A percentile compares a stretch with the other conserved stretches of the same genome.
These are phyloP conservation scores for Craterostigma plantagineum DNA, from an alignment of 257 asterid species.

Conservation along the genomic window DNA sequence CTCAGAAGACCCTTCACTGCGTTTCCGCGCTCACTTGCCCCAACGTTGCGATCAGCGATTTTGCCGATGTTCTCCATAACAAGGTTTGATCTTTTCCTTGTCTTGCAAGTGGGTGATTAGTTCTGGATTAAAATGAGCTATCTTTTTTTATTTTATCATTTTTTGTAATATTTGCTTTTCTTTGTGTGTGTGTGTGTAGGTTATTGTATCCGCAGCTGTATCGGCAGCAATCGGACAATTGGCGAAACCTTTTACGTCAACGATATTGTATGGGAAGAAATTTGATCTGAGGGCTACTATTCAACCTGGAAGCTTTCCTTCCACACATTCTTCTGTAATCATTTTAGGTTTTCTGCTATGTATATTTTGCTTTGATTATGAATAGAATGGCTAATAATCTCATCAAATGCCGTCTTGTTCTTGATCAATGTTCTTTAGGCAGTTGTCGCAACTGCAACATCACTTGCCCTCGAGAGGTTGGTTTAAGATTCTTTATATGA, in stretches of 20 bases:
- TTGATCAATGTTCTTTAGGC: constrained; percentile 27
- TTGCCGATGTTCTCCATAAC: constrained; percentile 29
- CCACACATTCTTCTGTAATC: constrained; percentile 78
- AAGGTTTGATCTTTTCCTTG: constrained; percentile 15
- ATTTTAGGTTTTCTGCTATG: not conserved
- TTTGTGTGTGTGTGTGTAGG: constrained; percentile 22
- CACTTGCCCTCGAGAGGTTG: constrained; percentile 71
- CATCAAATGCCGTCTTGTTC: constrained; percentile 4
- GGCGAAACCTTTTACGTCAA: constrained; percentile 58
- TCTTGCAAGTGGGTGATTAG: not conserved
- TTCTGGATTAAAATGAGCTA: not conserved
- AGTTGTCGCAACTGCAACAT: constrained; percentile 69
- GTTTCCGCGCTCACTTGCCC: constrained; percentile 16
- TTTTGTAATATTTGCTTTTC: not conserved
- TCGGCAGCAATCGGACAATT: constrained; percentile 81
- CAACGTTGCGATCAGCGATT: constrained; percentile 10
- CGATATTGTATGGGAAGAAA: constrained; percentile 29
- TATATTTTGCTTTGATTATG: not conserved
- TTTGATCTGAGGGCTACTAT: constrained; percentile 33
- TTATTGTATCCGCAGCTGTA: constrained; percentile 48
- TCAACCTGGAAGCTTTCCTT: constrained; percentile 84
- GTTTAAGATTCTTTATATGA: not conserved
- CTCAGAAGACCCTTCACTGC: constrained; percentile 13
- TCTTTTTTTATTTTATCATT: too few relatives aligned
- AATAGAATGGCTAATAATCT: not conserved